Conservation (phyloP, 179 eudicot genomes). For the Monotropa hypopitys region DNA sequence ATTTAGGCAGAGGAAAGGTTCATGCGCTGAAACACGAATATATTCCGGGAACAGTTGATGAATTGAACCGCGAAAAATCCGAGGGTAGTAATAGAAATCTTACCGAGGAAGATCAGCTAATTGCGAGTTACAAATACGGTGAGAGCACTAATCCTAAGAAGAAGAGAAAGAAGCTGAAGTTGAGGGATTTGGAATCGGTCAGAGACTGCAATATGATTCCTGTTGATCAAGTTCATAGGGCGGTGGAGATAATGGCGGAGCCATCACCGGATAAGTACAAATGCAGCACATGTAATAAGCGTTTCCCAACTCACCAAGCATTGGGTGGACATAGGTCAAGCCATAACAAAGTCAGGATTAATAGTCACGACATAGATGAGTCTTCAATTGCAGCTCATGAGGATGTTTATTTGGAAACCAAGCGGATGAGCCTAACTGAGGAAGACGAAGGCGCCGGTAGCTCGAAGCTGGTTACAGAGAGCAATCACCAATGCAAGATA, state of each 20-base stretch:
- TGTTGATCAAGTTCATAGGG: neutral
- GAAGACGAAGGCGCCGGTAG: neutral
- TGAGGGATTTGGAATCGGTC: conserved; percentile 18
- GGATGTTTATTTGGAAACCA: neutral
- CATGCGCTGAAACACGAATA: neutral
- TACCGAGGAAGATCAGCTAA: neutral
- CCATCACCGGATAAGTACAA: conserved; percentile 13
- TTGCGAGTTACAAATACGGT: neutral
- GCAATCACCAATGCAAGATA: conserved; percentile 16
- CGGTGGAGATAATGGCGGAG: neutral
- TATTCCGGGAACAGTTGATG: neutral
- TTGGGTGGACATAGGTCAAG: conserved; percentile 5
- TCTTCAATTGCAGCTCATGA: neutral
- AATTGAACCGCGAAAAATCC: neutral
- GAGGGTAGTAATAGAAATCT: too few relatives aligned
- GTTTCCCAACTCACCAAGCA: conserved; percentile 33
- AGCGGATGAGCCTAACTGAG: neutral
- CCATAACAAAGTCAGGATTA: conserved; percentile 2
- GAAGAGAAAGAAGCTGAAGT: conserved; percentile 22
- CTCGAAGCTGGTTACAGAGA: neutral
- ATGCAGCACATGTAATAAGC: conserved; percentile 30
- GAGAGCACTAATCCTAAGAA: neutral
- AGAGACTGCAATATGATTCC: neutral
- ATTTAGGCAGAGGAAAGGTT: neutral
- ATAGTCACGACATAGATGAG: neutral